phyloP scores from a whole-genome alignment of 208 protist genomes.

The Novymonas esmeraldas region DNA sequence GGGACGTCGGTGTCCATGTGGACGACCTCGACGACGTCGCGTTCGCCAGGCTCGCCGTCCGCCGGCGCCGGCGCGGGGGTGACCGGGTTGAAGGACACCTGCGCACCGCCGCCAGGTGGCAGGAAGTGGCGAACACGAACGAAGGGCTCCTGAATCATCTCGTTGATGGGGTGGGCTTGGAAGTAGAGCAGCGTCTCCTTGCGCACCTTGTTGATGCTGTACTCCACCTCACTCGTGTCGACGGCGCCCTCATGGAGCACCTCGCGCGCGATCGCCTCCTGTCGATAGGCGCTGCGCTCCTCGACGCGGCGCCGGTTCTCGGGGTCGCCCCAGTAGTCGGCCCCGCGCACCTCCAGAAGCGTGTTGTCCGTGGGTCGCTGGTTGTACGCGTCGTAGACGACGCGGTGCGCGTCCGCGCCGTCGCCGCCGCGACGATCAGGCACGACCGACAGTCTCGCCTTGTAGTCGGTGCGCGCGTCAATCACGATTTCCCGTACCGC shows the following conservation, averaged over 20 bases:
- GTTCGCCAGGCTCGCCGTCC: neutral
- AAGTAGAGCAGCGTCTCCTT: slow-evolving; percentile 87
- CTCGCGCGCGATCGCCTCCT: slow-evolving; percentile 50
- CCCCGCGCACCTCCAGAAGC: slow-evolving; percentile 54
- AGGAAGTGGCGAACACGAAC: slow-evolving; percentile 73
- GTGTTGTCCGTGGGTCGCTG: slow-evolving; percentile 56
- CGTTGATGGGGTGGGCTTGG: slow-evolving; percentile 86
- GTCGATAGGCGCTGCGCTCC: slow-evolving; percentile 37
- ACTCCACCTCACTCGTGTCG: slow-evolving; percentile 75
- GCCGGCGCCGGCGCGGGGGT: slow-evolving; percentile 10
- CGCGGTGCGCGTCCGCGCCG: slow-evolving; percentile 19
- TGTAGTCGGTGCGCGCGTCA: slow-evolving; percentile 52
- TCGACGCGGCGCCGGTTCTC: slow-evolving; percentile 54
- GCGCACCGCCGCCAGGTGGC: slow-evolving; percentile 34
- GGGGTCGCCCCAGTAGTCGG: slow-evolving; percentile 72
- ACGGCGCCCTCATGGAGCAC: slow-evolving; percentile 68
- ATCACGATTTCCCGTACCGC: slow-evolving; percentile 33
- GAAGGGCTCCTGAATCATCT: slow-evolving; percentile 89
- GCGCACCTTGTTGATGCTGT: slow-evolving; percentile 64
- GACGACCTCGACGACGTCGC: slow-evolving; percentile 30
- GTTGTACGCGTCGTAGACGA: slow-evolving; percentile 73
- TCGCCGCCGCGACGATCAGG: neutral
- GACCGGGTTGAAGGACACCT: slow-evolving; percentile 36
- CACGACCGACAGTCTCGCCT: slow-evolving; percentile 21
- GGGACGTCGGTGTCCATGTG: slow-evolving; percentile 76